Evolutionary conservation across 371 early-diverging fungal genomes (phyloP).

Genomic region (Mucor racemosus): DNA sequence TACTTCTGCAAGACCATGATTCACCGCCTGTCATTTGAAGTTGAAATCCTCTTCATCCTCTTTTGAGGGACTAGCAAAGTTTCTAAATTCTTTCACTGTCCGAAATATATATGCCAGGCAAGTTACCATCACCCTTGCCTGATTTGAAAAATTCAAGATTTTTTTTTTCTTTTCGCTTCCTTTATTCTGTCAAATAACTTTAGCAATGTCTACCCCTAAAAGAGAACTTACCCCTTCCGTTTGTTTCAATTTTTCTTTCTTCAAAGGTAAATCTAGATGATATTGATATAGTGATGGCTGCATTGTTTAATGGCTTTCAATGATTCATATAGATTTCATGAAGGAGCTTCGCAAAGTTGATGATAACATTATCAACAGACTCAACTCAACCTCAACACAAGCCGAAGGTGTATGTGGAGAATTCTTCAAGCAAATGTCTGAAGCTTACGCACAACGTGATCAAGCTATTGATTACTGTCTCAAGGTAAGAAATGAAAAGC

Average conservation of each 20-base stretch:
- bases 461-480: conserved; percentile 72
- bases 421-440: conserved; percentile 70
- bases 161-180: background rate
- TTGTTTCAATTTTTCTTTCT: conserved; percentile 73
- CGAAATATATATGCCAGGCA: conserved; percentile 1
- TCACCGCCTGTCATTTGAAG: too few relatives aligned
- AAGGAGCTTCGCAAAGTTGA: conserved; percentile 78
- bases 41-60: background rate
- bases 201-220: conserved; percentile 27
- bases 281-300: background rate
- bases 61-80: background rate
- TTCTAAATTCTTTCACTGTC: background rate
- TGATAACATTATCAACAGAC: conserved; percentile 79
- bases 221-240: conserved; percentile 42
- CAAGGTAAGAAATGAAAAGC: conserved; percentile 44
- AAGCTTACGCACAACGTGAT: conserved; percentile 72
- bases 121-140: background rate
- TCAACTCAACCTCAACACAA: conserved; percentile 76
- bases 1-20: too few relatives aligned
- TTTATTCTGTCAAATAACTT: background rate
- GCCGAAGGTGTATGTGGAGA: conserved; percentile 66
- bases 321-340: conserved; percentile 54
- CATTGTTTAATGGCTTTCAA: background rate
- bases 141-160: background rate
- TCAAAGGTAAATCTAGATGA: conserved; percentile 58